Base-by-base conservation (phyloP, 257 asterid genomes). In the Eustoma russellianum region DNA sequence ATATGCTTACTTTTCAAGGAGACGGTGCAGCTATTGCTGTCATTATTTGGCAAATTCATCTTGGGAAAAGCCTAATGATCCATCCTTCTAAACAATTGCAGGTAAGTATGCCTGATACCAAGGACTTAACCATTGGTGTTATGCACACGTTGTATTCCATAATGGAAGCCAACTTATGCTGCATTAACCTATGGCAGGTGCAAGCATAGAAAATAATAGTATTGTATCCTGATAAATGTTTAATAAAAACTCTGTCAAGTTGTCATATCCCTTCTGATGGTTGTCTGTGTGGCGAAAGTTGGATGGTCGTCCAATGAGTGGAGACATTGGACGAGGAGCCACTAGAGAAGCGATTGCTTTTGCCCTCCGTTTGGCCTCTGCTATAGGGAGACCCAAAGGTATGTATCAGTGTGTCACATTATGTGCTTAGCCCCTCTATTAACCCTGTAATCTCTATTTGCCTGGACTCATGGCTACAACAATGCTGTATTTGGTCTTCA, bases 261-360 rank as follows among this genome's bases (percentile, higher is more conserved):
- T n/a, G 12, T 46, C 38, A 0, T 14, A 28, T 15, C 41, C 18
- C 18, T 62, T 12, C 8, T 63, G 58, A 50, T 38, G 38, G 18
- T 51, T 14, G 15, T 51, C 43, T 9, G 34, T 24, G 15, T 46
- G 19, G 60, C 52, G 64, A 48, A 62, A 85, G 97, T 73, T 86
- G 79, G 97, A 90, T 68, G 97, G 97, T 45, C 91, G 97, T 16
- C 97, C 97, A 41, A 86, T 90, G 97, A 89, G 88, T 65, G 94
- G 94, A 70, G 94, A 89, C 63, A 89, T 89, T 59, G 97, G 96
- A 46, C 85, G 88, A 69, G 97, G 97, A 6, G 78, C 95, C 35
- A 89, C 95, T 3, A 70, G 79, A 62, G 90, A 83, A 60, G 72
- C 94, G n/a, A 73, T 89, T 63, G 74, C 81, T 41, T 85, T 89